Conservation (phyloP, 176 grass and related monocot species). For the Alopecurus myosuroides region DNA sequence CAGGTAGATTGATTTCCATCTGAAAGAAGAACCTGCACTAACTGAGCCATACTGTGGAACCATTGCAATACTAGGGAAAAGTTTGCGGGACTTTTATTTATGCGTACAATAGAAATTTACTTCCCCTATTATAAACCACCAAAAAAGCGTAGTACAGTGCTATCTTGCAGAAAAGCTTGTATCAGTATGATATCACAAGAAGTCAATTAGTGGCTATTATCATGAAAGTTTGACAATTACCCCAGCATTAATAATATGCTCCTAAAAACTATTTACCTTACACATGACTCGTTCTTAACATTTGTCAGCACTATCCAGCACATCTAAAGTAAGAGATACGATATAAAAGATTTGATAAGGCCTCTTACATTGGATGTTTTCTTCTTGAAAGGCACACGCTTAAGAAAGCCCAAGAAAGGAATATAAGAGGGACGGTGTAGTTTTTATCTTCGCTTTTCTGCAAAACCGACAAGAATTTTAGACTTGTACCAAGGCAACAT, state of each 20-base stretch:
- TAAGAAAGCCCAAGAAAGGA: slow-evolving; percentile 57
- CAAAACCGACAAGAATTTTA: slow-evolving; percentile 19
- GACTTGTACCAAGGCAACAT: neutral
- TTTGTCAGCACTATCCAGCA: neutral
- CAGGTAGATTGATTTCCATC: neutral
- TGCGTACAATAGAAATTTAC: neutral
- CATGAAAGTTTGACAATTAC: neutral
- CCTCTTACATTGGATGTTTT: slow-evolving; percentile 42
- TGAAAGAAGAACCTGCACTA: neutral
- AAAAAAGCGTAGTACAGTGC: neutral
- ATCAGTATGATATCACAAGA: neutral
- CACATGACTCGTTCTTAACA: neutral
- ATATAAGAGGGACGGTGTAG: slow-evolving; percentile 25
- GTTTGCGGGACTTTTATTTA: neutral
- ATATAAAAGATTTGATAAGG: slow-evolving; percentile 1
- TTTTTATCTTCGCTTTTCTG: slow-evolving; percentile 56
- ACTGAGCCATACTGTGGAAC: neutral
- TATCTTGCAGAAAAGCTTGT: neutral
- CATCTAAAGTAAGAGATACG: neutral
- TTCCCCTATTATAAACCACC: neutral
- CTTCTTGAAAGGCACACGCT: slow-evolving; percentile 52
- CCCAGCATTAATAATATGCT: neutral
- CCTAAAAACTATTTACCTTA: slow-evolving; percentile 16
- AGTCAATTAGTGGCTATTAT: neutral
- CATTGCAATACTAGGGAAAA: neutral